phyloP scores from a whole-genome alignment of 768 basidiomycete species.

The Mycena galopus region DNA sequence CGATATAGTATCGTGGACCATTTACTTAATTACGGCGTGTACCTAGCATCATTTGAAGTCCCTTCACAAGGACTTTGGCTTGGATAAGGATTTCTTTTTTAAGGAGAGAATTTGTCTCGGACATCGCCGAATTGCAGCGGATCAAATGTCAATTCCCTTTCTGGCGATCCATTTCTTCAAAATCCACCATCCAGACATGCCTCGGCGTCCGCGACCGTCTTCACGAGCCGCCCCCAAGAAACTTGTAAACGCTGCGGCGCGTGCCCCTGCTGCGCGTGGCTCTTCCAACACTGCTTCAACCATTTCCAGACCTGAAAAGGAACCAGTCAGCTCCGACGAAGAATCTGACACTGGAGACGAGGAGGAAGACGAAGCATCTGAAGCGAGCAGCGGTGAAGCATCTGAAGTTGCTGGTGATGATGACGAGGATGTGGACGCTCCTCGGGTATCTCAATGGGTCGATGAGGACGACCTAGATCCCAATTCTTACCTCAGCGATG shows the following conservation, averaged over 20 bases:
- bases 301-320: not conserved
- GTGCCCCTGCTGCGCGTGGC: not conserved
- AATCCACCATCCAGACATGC: constrained; percentile 42
- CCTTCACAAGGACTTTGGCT: too few relatives aligned
- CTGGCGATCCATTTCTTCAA: not conserved
- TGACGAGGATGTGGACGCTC: constrained; percentile 63
- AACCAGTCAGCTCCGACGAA: constrained; percentile 3
- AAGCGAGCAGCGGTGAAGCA: constrained; percentile 37
- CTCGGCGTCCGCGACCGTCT: constrained; percentile 53
- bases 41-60: too few relatives aligned
- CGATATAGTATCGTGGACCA: not conserved
- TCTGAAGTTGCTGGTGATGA: constrained; percentile 41
- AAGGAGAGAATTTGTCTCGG: too few relatives aligned
- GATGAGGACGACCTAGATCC: constrained; percentile 60
- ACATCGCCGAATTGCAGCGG: not conserved
- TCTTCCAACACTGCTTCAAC: not conserved
- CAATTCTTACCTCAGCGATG: constrained; percentile 49
- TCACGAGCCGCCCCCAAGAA: constrained; percentile 39
- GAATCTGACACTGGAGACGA: not conserved
- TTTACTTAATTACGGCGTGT: not conserved
- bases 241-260: constrained; percentile 1
- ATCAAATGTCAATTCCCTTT: not conserved
- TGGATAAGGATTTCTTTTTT: too few relatives aligned
- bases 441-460: constrained; percentile 73
- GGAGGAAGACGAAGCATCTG: constrained; percentile 40